Conservation (phyloP, 352 stramenopile genomes). For the Phytophthora sp. region DNA sequence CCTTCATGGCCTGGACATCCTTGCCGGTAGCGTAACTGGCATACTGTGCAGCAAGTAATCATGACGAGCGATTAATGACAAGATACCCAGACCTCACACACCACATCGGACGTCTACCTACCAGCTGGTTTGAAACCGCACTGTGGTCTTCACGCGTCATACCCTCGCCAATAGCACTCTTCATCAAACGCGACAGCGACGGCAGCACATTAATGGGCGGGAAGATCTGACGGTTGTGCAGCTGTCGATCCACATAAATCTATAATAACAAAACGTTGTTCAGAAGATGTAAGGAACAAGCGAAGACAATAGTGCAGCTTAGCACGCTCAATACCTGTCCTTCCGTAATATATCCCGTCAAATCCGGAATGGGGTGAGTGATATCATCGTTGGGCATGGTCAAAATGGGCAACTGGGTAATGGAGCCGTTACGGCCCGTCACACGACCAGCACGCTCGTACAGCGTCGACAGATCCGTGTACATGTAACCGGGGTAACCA, state of each 20-base stretch:
- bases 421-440: slow-evolving; percentile 97
- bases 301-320: not conserved
- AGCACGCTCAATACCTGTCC: slow-evolving; percentile 83
- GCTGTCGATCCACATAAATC: slow-evolving; percentile 98
- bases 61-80: not conserved
- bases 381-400: slow-evolving; percentile 99
- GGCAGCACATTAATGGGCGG: slow-evolving; percentile 99
- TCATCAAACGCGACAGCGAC: slow-evolving; percentile 99
- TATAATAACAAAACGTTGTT: slow-evolving; percentile 30
- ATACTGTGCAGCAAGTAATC: slow-evolving; percentile 51
- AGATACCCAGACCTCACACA: not conserved
- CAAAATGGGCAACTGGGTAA: slow-evolving; percentile 99
- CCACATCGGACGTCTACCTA: slow-evolving; percentile 59
- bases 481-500: slow-evolving; percentile 99
- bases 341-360: slow-evolving; percentile 99
- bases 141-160: slow-evolving; percentile 99
- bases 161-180: slow-evolving; percentile 98
- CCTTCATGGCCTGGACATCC: slow-evolving; percentile 99
- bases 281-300: slow-evolving; percentile 2
- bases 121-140: slow-evolving; percentile 98
- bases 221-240: slow-evolving; percentile 99
- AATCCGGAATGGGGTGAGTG: slow-evolving; percentile 99
- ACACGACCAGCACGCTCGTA: slow-evolving; percentile 99
- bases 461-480: slow-evolving; percentile 99
- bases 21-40: slow-evolving; percentile 92